Evolutionary conservation across 768 basidiomycete genomes (phyloP).

Genomic region (Suillus occidentalis): DNA sequence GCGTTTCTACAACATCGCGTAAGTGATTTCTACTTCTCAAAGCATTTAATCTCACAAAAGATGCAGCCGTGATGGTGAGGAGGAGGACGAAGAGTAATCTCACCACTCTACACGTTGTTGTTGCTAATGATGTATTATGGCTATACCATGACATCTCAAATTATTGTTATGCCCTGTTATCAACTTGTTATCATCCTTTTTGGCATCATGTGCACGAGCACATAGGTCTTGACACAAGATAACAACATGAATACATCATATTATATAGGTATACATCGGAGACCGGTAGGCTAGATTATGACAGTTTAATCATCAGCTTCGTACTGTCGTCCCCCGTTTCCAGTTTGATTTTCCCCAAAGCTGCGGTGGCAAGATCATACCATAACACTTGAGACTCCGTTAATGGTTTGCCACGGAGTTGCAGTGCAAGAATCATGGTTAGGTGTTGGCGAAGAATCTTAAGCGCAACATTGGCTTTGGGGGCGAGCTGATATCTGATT

Average conservation of each 20-base stretch:
- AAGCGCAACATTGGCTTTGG: constrained; percentile 77
- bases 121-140: constrained; percentile 4
- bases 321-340: constrained; percentile 26
- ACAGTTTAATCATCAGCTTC: constrained; percentile 17
- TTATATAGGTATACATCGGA: not conserved
- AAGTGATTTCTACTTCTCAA: constrained; percentile 31
- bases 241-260: not conserved
- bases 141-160: constrained; percentile 4
- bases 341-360: constrained; percentile 54
- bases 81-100: constrained; percentile 52
- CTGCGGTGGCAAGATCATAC: constrained; percentile 69
- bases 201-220: not conserved
- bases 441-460: constrained; percentile 75
- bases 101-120: not conserved
- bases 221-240: not conserved
- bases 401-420: constrained; percentile 64
- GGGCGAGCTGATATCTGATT: constrained; percentile 65
- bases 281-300: not conserved
- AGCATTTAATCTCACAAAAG: constrained; percentile 10
- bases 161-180: not conserved
- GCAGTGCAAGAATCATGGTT: constrained; percentile 54
- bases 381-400: constrained; percentile 61
- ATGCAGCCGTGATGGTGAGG: constrained; percentile 46
- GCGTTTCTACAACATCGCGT: constrained; percentile 93
- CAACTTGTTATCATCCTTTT: not conserved